These are phyloP conservation scores for Austropuccinia psidii DNA, from an alignment of 1,284 basidiomycete species.

Conservation along the genomic window DNA sequence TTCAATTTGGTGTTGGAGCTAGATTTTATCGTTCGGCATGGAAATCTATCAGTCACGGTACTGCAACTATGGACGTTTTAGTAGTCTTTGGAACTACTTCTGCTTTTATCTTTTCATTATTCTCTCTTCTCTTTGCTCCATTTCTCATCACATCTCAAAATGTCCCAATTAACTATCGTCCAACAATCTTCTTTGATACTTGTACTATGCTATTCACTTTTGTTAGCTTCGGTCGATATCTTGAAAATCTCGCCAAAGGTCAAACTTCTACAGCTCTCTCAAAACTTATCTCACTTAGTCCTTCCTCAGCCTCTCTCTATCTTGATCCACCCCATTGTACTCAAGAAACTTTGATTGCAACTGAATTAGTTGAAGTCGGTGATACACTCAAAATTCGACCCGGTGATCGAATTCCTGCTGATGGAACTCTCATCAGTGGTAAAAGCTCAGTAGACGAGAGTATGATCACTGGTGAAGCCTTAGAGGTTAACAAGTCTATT, in stretches of 20 bases:
- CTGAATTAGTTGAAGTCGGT: constrained; percentile 87
- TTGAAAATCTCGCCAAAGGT: constrained; percentile 95
- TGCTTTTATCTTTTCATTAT: constrained; percentile 81
- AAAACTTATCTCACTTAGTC: constrained; percentile 87
- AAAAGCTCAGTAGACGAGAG: constrained; percentile 88
- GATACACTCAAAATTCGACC: constrained; percentile 91
- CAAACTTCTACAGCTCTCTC: constrained; percentile 93
- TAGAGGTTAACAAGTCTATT: constrained; percentile 72
- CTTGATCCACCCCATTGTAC: constrained; percentile 68
- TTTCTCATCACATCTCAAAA: constrained; percentile 48
- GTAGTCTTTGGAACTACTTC: constrained; percentile 90
- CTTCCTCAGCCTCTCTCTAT: constrained; percentile 91
- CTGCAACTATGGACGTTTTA: constrained; percentile 84
- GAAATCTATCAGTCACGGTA: constrained; percentile 79
- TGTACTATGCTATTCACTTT: constrained; percentile 98
- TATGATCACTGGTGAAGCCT: constrained; percentile 93
- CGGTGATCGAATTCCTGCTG: constrained; percentile 92
- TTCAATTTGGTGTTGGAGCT: constrained; percentile 83
- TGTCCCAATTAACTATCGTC: constrained; percentile 60
- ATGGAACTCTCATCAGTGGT: constrained; percentile 79
- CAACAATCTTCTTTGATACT: constrained; percentile 94
- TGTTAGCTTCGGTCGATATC: constrained; percentile 85
- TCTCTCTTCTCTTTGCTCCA: constrained; percentile 61
- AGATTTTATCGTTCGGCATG: constrained; percentile 83
- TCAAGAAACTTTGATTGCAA: constrained; percentile 79